Evolutionary conservation across 768 basidiomycete species (phyloP), one percentile per base, ranked within the genome.

Genomic region (Podaxis sp.): DNA sequence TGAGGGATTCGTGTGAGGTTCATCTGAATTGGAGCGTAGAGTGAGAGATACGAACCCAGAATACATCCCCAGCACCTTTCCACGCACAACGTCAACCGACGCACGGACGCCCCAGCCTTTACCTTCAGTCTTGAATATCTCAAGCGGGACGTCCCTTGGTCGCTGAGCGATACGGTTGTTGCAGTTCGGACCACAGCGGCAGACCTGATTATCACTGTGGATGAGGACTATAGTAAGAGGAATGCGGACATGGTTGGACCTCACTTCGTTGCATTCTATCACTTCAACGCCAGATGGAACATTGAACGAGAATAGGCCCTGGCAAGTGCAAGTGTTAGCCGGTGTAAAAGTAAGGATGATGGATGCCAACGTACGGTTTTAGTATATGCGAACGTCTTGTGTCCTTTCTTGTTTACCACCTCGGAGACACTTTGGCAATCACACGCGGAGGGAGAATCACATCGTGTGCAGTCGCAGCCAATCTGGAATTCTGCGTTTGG

Each of bases 61-160:
- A 66, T 87, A 91, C 9, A 87, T 74, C 2, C 89, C 90, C 25
- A 91, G 63, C 2, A 90, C 84, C 64, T 85, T 86, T 3, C 89
- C 89, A 53, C 61, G 72, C 22, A 72, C 71, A 0, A 90, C 65
- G 27, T 74, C 67, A 0, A 68, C 65, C 5, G 77, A 66, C 0
- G 84, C 71, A n/a, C 87, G 77, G 2, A 81, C 87, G 6, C 89
- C 89, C 89, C 88, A 91, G 2, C 89, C 89, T 59, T 81, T 75
- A 19, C 74, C 68, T 3, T 58, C 40, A 0, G 89, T 90, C 65
- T 87, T 83, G 78, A 90, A 90, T n/a, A 91, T 71, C 65, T 89
- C 83, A 8, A 91, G 76, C 2, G 82, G 76, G 11, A 85, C 65
- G 50, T 83, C 75, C 27, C 89, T 80, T 6, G 87, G 82, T 27